Evolutionary conservation across 2,329 filamentous ascomycete species (phyloP).

Genomic region (Sporothrix schenckii): DNA sequence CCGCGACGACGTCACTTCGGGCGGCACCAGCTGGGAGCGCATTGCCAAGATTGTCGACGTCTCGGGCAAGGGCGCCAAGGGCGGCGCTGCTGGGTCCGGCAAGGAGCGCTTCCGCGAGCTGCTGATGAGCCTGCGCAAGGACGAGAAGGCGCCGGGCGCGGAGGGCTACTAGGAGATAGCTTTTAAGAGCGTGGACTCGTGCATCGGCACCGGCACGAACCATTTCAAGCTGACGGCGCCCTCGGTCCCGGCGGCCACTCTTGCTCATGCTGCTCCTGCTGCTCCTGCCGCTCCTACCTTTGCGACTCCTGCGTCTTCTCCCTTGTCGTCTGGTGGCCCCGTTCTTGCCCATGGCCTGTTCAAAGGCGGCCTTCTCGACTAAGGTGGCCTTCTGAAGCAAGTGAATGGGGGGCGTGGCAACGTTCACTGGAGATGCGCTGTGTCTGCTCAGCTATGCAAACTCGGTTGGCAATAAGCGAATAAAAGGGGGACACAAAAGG

Average conservation of each 20-base stretch:
- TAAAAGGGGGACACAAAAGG: background rate
- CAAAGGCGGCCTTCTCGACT: background rate
- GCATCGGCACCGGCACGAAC: constrained; percentile 7
- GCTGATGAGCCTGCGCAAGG: constrained; percentile 83
- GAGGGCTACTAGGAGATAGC: constrained; percentile 58
- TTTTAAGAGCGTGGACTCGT: constrained; percentile 29
- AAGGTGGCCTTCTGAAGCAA: background rate
- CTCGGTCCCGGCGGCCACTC: background rate
- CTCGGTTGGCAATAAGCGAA: background rate
- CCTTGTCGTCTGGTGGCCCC: background rate
- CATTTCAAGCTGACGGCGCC: constrained; percentile 27
- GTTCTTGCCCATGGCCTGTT: background rate
- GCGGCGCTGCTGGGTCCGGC: constrained; percentile 84
- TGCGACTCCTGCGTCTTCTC: background rate
- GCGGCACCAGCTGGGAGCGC: constrained; percentile 97
- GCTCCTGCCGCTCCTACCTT: background rate
- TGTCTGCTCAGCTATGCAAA: constrained; percentile 6
- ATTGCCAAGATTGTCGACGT: constrained; percentile 98
- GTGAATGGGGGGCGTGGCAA: background rate
- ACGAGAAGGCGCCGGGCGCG: constrained; percentile 78
- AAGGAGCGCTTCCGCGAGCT: constrained; percentile 97
- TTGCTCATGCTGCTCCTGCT: background rate
- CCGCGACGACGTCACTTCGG: constrained; percentile 89
- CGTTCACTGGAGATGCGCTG: background rate
- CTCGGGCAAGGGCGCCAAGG: constrained; percentile 86